Base-by-base conservation (phyloP, 2,329 filamentous ascomycete species). In the Paecilomyces variotii region DNA sequence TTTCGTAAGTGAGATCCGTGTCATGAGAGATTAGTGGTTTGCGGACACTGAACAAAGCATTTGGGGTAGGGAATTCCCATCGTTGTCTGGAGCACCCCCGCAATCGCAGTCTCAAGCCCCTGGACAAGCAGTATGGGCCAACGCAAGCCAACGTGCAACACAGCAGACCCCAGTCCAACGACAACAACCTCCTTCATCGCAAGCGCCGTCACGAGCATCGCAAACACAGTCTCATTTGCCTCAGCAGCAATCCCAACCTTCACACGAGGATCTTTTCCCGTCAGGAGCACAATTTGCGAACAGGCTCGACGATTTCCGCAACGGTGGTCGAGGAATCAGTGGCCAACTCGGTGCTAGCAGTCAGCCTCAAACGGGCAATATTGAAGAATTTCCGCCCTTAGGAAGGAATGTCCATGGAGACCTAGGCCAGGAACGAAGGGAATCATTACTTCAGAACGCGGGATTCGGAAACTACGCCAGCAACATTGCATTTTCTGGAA, bases 361-460 rank as follows among this genome's bases (percentile, higher is more conserved):
- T 45, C 82, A 84, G 61, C 80, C 81, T 50, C 80, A 82, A 63
- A 78, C 82, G 27, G 79, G 79, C 62, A 83, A 80, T 64, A 82
- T 83, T 54, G 82, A 85, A 14, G 83, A 85, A 57, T 86, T 85
- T 59, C 82, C 83, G 59, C 82, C 84, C n/a, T 70, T 86, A 54
- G 80, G 82, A 56, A 79, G 81, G 54, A 80, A 79, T 57, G 71
- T 74, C 24, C 75, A 78, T 53, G 75, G 76, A 54, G 82, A 84
- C n/a, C 70, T 79, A 58, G 76, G 74, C 25, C 78, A 79, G 58
- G 79, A 82, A 64, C 72, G 79, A 59, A 73, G 79, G 64, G 77
- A 74, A 30, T 79, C 78, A 27, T 65, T 82, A 68, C 78, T 82
- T 67, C 80, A 82, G 64, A 78, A 72, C 61, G 75, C 79, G 27